Conservation (phyloP, 2,329 filamentous ascomycete genomes). For the Elsinoe fawcettii region DNA sequence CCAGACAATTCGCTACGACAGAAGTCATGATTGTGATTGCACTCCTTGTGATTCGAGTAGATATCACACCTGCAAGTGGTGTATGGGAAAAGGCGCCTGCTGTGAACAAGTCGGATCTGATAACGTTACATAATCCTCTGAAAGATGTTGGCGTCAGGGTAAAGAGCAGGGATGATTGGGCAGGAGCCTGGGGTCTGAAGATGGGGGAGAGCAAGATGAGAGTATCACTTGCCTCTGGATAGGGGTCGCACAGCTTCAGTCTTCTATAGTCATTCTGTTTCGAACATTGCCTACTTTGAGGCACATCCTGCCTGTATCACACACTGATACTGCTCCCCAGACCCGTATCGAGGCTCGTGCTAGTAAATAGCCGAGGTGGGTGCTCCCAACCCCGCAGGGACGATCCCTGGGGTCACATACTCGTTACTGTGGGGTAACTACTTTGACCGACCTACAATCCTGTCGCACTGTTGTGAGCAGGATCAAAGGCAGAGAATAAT, state of each 20-base stretch:
- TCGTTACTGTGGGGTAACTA: no score
- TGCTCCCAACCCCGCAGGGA: no score
- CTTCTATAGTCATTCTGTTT: neutral
- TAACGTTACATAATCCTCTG: neutral
- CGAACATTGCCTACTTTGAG: no score
- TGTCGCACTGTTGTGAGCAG: no score
- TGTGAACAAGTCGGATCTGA: neutral
- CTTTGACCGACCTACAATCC: no score
- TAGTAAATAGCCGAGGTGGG: no score
- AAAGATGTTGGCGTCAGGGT: neutral
- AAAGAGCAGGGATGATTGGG: neutral
- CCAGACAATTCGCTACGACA: slow-evolving; percentile 25
- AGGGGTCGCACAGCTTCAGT: neutral
- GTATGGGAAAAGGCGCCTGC: neutral
- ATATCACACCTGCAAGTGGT: slow-evolving; percentile 11
- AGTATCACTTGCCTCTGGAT: slow-evolving; percentile 4
- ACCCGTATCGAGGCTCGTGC: no score
- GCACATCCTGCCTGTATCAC: no score
- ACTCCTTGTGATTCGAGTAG: slow-evolving; percentile 22
- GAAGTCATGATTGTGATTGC: slow-evolving; percentile 25
- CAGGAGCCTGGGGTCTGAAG: neutral
- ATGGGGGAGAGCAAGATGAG: slow-evolving; percentile 5
- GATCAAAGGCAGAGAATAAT: no score
- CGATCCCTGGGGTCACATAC: no score
- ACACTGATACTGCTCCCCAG: no score